Base-by-base conservation (phyloP, 1,284 basidiomycete genomes). In the Hypsizygus ulmarius region DNA sequence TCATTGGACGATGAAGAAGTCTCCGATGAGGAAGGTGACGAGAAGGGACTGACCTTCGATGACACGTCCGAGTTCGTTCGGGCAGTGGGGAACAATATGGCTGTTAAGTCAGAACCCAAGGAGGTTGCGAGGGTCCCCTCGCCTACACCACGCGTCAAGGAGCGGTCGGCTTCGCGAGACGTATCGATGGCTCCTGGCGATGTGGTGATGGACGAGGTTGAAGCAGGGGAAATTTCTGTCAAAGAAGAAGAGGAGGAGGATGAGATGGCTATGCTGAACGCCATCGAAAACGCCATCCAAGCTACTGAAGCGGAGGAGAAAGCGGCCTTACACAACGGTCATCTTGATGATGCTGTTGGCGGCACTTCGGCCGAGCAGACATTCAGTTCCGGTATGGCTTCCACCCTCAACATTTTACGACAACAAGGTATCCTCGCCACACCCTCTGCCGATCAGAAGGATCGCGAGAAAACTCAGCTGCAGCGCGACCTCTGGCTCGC, bases 11-110 rank as follows among this genome's bases (percentile, higher is more conserved):
- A 78, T 6, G 86, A 85, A 51, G 83, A 82, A 1, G 79, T 79
- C 19, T 72, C 71, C 40, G 62, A 54, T 4, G 52, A 54, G 2
- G 74, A 67, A 18, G 79, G 73, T 1, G 79, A 73, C 9, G 78
- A 74, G 3, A 49, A 41, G 16, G 80, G 84, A 15, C 74, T 99
- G 28, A 90, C 89, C 0, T 95, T 99, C 52, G 96, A 99, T 64
- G 94, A 97, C 59, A 99, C 97, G 0, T 93, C 93, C 12, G 95
- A 98, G 65, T 99, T 99, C 59, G 91, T 99, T 18, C 84, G 94
- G 11, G 86, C 90, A 33, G 93, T 99, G 55, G 83, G 84, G 0
- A 79, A 79, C 56, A 80, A 81, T 53, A 80, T 80, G 1, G 64
- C 76, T 10, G 69, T 78, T 50, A 87, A 84, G 62, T 65, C 66